Evolutionary conservation across 805 yeast genomes (phyloP), one percentile per base, ranked within the genome.

Genomic region (Teunomyces pallodes): DNA sequence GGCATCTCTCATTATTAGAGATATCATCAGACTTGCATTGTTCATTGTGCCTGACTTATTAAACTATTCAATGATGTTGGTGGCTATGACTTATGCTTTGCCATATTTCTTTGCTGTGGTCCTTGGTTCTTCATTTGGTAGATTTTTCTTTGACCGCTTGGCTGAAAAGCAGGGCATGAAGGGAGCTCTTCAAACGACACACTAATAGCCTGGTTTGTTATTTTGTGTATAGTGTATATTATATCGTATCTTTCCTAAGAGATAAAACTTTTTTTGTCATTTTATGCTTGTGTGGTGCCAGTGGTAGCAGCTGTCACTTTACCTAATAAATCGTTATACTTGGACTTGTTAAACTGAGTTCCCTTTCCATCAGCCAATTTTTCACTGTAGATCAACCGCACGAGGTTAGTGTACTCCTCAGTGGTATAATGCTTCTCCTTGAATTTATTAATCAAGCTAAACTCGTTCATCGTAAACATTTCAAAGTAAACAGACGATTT

Each of bases 41-140:
- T 76, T 83, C 9, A 82, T 87, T 52, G 61, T 81, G 13, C 79
- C 87, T 2, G 85, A 87, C 16, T 71, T 86, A 75, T 60, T 87
- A 43, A 84, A 86, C 9, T 87, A 83, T 60, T 84, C 84, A 31
- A 66, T 87, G 57, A 87, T 87, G 95, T 75, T 87, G 68, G 90
- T 83, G 12, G 86, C 86, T 5, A 87, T 87, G 95, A 74, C 86
- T 36, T 86, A 74, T 60, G 77, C 85, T 7, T 55, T 85, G 41
- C 66, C 81, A 0, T 87, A 87, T 55, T 84, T 87, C 64, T 87
- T 87, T 66, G 92, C 88, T 1, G 83, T 85, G 28, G 80, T 84
- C 13, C 56, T 83, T 13, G 95, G 95, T 9, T 68, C 85, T 50
- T 77, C 90, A 0, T 68, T 85, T 48, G 88, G 89, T 32, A 87